Conservation (phyloP, 805 yeast species). For the Barnettozyma siamensis region DNA sequence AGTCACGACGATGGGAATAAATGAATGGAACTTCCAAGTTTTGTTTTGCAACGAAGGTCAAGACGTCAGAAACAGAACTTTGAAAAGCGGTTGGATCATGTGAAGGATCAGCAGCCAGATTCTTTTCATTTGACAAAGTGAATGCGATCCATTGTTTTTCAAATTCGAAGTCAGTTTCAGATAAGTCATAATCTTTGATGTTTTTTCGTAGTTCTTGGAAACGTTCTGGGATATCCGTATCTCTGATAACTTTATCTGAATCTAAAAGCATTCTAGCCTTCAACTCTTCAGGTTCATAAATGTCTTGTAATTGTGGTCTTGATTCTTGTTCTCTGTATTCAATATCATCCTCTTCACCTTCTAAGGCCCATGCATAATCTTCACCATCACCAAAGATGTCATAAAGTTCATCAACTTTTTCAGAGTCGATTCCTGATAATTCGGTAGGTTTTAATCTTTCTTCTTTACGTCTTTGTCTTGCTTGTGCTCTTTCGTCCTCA, state of each 20-base stretch:
- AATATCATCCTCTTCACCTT: constrained; percentile 64
- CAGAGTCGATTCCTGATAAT: constrained; percentile 68
- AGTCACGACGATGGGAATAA: constrained; percentile 93
- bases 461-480: constrained; percentile 38
- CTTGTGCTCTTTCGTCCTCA: constrained; percentile 49
- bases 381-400: constrained; percentile 97
- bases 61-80: constrained; percentile 64
- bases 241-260: constrained; percentile 82
- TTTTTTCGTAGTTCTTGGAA: constrained; percentile 68
- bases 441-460: constrained; percentile 50
- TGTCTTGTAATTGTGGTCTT: constrained; percentile 65
- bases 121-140: constrained; percentile 53
- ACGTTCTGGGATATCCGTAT: constrained; percentile 88
- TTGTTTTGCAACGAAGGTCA: constrained; percentile 68
- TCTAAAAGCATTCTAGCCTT: constrained; percentile 88
- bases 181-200: constrained; percentile 62
- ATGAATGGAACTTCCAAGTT: constrained; percentile 90
- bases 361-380: constrained; percentile 97
- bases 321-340: constrained; percentile 37
- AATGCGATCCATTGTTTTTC: constrained; percentile 83
- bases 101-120: constrained; percentile 27
- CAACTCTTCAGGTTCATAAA: constrained; percentile 91
- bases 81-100: constrained; percentile 45
- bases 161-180: constrained; percentile 57
- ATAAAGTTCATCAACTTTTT: constrained; percentile 84